Conservation (phyloP, 768 basidiomycete genomes). For the Pleurotus tuber-regium region DNA sequence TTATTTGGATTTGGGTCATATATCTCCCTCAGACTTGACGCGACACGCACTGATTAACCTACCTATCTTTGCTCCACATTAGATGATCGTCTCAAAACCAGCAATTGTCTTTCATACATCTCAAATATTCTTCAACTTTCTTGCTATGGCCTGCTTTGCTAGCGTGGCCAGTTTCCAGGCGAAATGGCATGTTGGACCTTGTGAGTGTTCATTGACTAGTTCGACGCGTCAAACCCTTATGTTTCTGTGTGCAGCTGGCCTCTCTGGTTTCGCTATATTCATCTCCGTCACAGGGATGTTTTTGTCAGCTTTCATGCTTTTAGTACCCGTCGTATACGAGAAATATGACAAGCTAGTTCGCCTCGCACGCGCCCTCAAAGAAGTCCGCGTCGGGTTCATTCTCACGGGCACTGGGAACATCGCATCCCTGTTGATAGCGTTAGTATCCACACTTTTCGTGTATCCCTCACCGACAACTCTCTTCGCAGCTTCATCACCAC, state of each 20-base stretch:
- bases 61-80: constrained; percentile 14
- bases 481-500: constrained; percentile 63
- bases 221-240: constrained; percentile 16
- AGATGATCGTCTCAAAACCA: constrained; percentile 90
- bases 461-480: constrained; percentile 5
- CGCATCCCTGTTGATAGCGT: constrained; percentile 76
- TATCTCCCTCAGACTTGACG: constrained; percentile 14
- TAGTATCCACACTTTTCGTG: constrained; percentile 36
- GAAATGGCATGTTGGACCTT: constrained; percentile 80
- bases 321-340: constrained; percentile 78
- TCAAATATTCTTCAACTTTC: constrained; percentile 91
- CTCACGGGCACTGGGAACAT: constrained; percentile 68
- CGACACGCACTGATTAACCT: constrained; percentile 14
- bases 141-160: constrained; percentile 89
- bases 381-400: constrained; percentile 82
- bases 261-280: constrained; percentile 85
- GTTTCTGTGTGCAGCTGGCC: constrained; percentile 58
- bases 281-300: constrained; percentile 70
- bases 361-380: constrained; percentile 77
- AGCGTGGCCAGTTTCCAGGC: constrained; percentile 88
- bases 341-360: constrained; percentile 81
- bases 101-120: constrained; percentile 72
- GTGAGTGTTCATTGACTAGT: constrained; percentile 45
- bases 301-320: constrained; percentile 69
- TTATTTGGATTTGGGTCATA: constrained; percentile 69